Base-by-base conservation (phyloP, 768 basidiomycete species). In the Suillus variegatus region DNA sequence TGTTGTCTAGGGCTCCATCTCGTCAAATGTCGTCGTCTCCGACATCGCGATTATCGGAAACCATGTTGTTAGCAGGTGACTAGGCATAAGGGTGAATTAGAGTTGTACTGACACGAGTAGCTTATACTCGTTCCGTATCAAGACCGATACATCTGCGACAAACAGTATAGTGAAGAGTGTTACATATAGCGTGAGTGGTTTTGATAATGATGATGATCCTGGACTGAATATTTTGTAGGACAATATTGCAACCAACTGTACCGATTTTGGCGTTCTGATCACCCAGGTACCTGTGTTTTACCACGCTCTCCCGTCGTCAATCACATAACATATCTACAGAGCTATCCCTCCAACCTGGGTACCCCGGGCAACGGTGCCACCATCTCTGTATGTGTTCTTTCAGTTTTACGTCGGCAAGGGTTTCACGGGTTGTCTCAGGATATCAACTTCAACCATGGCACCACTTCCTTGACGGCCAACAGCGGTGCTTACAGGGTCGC, bases 121-220 rank as follows among this genome's bases (percentile, higher is more conserved):
- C 65, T 74, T 78, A 62, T 83, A 84, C 71, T 87, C 82, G 0
- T 79, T 90, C 54, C 85, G 88, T 55, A 89, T 91, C 76, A 91
- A 89, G 76, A 87, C 83, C 7, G 68, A 83, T 6, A 70, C 79
- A 20, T 60, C 66, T 55, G 82, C 88, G 6, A 81, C 79, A 7
- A 78, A 78, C 51, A 82, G 84, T 61, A 78, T 72, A 12, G 86
- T 90, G 6, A 70, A 78, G 3, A 81, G 82, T 66, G 75, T 88
- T 62, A 84, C 81, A 4, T 88, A 84, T 72, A 78, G 77, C 2
- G 84, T 84, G 70, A 55, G 79, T 68, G 4, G 16, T 25, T 55
- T 36, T 7, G 47, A 49, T 25, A 28, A 52, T 4, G n/a, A 38
- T 6, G 5, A 1, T 40, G 35, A 57, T 47, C 55, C 14, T 4